Evolutionary conservation across 2,329 filamentous ascomycete species (phyloP), one percentile per base, ranked within the genome.

Genomic region (Aschersonia sp.): DNA sequence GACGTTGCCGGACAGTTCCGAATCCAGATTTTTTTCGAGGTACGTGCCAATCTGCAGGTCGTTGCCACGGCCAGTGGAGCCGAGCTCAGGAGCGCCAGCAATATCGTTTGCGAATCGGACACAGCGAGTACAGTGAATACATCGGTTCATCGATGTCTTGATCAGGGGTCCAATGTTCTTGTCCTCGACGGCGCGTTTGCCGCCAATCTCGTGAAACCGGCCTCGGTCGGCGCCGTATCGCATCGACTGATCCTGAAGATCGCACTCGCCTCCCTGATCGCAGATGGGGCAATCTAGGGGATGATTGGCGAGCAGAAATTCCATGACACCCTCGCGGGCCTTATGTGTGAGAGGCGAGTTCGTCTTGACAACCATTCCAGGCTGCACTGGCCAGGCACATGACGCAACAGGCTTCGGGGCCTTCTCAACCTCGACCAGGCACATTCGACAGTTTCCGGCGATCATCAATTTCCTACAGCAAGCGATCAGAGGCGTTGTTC

Each of bases 101-200:
- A 98, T 77, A 61, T 98, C 92, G 69, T 97, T 98, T 64, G 92
- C 86, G 69, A 98, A 98, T 62, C 92, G 89, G 58, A 98, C 81
- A 70, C 92, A 98, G 61, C 92, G 82, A 54, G 92, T 98, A 76
- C 92, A 98, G 74, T 98, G 92, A 61, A 98, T 98, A 69, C 92
- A 98, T 65, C 92, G 80, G 77, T 98, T 98, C 92, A 98, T 98
- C 45, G 92, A 98, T 3, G 92, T 98, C 80, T 98, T 98, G 71
- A 98, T 86, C 57, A 98, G 69, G 47, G 92, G 92, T 38, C 92
- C 92, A 61, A 98, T 96, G 68, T 98, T 97, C 78, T 98, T 98
- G 70, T 98, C 92, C 72, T 98, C 92, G 40, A 96, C 89, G 30
- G 89, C 92, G 73, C 92, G 86, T 78, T 98, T 98, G 69, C 92